Conservation (phyloP, 2,329 filamentous ascomycete genomes). For the Aspergillus luchuensis region DNA sequence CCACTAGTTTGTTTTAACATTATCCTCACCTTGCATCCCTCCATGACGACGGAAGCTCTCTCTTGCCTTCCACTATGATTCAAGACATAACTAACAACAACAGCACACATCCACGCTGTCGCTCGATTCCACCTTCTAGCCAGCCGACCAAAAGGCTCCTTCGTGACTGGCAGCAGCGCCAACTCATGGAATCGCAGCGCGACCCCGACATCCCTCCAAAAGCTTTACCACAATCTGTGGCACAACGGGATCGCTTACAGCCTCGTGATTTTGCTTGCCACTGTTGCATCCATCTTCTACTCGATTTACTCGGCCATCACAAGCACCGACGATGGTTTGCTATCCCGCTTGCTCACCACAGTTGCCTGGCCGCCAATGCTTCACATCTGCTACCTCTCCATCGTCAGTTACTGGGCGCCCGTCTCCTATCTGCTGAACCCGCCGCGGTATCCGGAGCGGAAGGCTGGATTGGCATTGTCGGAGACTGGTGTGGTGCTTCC, state of each 20-base stretch:
- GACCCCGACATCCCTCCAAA: constrained; percentile 6
- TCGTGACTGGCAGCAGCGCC: constrained; percentile 32
- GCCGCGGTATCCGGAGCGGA: constrained; percentile 16
- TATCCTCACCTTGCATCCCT: background rate
- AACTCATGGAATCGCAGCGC: constrained; percentile 28
- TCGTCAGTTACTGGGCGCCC: constrained; percentile 24
- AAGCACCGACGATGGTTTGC: background rate
- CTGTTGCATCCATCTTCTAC: constrained; percentile 1
- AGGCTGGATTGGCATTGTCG: background rate
- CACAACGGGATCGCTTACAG: constrained; percentile 24
- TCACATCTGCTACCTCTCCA: constrained; percentile 22
- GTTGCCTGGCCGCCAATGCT: constrained; percentile 28
- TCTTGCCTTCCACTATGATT: background rate
- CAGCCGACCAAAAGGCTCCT: constrained; percentile 31
- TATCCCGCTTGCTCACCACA: constrained; percentile 15
- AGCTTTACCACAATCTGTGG: constrained; percentile 19
- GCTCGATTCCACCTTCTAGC: constrained; percentile 27
- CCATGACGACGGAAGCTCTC: background rate
- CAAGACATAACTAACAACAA: background rate
- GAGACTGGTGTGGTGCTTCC: background rate
- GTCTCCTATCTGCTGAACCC: constrained; percentile 24
- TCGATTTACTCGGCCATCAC: background rate
- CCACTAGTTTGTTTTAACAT: background rate
- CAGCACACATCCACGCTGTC: constrained; percentile 28
- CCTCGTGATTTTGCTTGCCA: constrained; percentile 17